Evolutionary conservation across 139 green algal species (phyloP).

Genomic region (Raphidocelis subcapitata): DNA sequence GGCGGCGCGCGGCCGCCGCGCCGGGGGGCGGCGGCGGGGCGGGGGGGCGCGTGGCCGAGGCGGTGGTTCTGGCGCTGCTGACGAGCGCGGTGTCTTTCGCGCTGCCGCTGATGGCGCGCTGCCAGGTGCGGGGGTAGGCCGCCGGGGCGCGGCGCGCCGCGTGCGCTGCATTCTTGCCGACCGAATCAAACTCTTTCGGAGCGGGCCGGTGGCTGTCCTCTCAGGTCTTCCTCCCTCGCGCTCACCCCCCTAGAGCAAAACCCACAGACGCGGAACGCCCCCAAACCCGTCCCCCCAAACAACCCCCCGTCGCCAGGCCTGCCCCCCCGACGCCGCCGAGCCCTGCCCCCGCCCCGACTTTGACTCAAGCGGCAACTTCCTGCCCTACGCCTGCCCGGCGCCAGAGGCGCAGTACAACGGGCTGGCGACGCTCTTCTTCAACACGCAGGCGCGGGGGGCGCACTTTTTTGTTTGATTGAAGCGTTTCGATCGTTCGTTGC

Average conservation of each 20-base stretch:
- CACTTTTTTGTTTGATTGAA: no score
- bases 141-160: neutral
- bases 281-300: no score
- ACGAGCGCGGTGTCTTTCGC: slow-evolving; percentile 55
- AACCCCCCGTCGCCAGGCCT: no score
- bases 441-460: slow-evolving; percentile 56
- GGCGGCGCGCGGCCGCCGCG: no score
- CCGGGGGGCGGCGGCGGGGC: no score
- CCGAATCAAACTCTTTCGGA: no score
- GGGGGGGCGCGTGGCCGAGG: slow-evolving; percentile 47
- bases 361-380: slow-evolving; percentile 69
- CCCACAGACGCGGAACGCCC: no score
- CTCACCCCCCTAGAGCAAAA: no score
- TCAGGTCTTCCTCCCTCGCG: no score
- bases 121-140: slow-evolving; percentile 43
- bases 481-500: no score
- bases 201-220: no score
- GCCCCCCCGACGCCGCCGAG: slow-evolving; percentile 36
- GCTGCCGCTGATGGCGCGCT: slow-evolving; percentile 56
- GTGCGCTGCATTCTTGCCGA: neutral
- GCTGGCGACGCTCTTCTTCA: slow-evolving; percentile 86
- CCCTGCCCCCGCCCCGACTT: slow-evolving; percentile 58
- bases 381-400: slow-evolving; percentile 54
- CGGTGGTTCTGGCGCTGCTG: slow-evolving; percentile 45
- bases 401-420: slow-evolving; percentile 70